A percentile compares a stretch with the other conserved stretches of the same genome.
These are phyloP conservation scores for Sugiyamaella chiloensis DNA, from an alignment of 805 yeast species.

Conservation along the genomic window DNA sequence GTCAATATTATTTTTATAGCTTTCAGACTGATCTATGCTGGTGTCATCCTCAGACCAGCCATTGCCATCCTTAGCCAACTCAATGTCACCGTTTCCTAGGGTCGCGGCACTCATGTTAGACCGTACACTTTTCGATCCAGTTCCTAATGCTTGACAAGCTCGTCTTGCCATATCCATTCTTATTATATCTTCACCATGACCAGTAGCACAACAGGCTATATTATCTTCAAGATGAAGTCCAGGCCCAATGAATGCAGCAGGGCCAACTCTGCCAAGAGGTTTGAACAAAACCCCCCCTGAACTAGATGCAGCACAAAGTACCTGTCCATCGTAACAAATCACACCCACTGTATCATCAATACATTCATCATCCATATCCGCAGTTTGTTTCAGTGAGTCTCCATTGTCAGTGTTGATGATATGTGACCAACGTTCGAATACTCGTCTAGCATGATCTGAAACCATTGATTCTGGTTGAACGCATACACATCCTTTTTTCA, in stretches of 20 bases:
- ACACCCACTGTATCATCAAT: constrained; percentile 41
- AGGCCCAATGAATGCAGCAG: constrained; percentile 41
- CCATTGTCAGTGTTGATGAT: not conserved
- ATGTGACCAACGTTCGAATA: not conserved
- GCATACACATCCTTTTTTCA: constrained; percentile 13
- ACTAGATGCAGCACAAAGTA: constrained; percentile 34
- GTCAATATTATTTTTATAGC: too few relatives aligned
- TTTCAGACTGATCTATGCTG: too few relatives aligned
- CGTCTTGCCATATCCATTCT: constrained; percentile 28
- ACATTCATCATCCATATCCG: constrained; percentile 9
- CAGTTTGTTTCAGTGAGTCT: too few relatives aligned
- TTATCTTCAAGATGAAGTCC: constrained; percentile 28
- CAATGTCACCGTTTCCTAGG: too few relatives aligned
- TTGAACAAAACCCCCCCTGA: constrained; percentile 41
- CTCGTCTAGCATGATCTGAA: not conserved
- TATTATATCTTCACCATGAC: constrained; percentile 42
- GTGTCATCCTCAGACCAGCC: too few relatives aligned
- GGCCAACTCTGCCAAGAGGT: constrained; percentile 40
- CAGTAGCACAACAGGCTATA: constrained; percentile 31
- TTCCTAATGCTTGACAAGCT: constrained; percentile 9
- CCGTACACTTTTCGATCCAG: too few relatives aligned
- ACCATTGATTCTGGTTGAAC: constrained; percentile 2
- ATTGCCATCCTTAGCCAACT: too few relatives aligned
- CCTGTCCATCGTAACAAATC: constrained; percentile 31
- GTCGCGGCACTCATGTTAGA: too few relatives aligned